Evolutionary conservation across 495 filamentous ascomycete species (phyloP).

Genomic region (Penicillium taxi): DNA sequence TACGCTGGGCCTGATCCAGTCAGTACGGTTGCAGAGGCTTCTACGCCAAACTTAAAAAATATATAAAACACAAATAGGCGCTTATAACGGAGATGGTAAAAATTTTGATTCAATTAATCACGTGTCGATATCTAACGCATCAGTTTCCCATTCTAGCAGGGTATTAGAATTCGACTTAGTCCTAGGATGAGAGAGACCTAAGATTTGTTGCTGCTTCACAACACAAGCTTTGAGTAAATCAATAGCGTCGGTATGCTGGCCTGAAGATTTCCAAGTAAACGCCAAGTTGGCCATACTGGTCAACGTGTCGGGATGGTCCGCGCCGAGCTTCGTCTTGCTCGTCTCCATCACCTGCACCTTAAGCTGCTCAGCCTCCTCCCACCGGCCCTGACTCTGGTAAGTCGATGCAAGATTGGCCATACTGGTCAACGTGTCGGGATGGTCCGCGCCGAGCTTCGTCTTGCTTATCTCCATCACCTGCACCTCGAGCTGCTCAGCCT

Average conservation of each 20-base stretch:
- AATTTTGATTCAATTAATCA: conserved; percentile 3
- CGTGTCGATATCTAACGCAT: not conserved
- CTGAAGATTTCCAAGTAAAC: conserved; percentile 4
- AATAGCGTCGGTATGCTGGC: conserved; percentile 2
- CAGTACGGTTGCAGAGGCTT: too few species aligned
- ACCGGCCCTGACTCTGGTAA: not conserved
- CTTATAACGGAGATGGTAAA: too few species aligned
- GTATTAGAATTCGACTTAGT: not conserved
- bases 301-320: conserved; percentile 5
- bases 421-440: not conserved
- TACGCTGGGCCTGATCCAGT: too few species aligned
- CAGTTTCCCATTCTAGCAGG: conserved; percentile 2
- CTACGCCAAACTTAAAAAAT: too few species aligned
- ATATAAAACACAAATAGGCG: too few species aligned
- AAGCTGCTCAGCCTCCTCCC: not conserved
- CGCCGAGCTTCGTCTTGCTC: not conserved
- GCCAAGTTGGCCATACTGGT: conserved; percentile 4
- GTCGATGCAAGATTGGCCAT: not conserved
- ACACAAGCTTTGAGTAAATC: conserved; percentile 5
- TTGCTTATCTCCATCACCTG: not conserved
- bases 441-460: not conserved
- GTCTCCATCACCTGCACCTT: not conserved
- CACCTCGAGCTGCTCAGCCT: not conserved
- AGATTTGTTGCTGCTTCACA: conserved; percentile 4
- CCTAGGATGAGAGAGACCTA: conserved; percentile 3